Base-by-base conservation (phyloP, 192 early-diverging fungal species). In the Backusella luteola region DNA sequence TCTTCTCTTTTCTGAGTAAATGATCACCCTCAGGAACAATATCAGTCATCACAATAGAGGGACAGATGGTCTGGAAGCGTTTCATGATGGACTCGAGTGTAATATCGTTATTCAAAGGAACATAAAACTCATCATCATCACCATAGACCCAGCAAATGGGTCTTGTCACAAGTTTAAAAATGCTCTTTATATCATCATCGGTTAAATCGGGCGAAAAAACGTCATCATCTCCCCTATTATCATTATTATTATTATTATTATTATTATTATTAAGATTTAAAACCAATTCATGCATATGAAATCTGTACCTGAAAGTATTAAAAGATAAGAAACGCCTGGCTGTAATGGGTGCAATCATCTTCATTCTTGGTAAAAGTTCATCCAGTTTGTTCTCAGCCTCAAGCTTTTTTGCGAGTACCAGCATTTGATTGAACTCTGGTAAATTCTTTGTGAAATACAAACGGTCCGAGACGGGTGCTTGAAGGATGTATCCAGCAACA, bases 391-490 rank as follows among this genome's bases (percentile, higher is more conserved):
- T 77, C 71, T 82, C 75, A 17, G 76, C 46, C 23, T 74, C 74
- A 72, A 86, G 81, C 35, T 69, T 63, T 36, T 71, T 80, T 12
- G 85, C 79, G 12, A 84, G 38, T 11, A 63, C 39, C 8, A 86
- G 9, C 26, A 81, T 78, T 46, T 79, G 49, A 0, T 68, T 71
- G 66, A 74, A 83, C 26, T 76, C 78, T 19, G 80, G 77, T 3
- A 83, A 49, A 0, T 73, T 74, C 15, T 49, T 66, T 26, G 21
- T 15, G 67, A 81, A 78, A 44, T 74, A 82, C 71, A 83, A 81
- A 52, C 85, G 63, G 63, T 86, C 85, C 0, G 83, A 86, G 4
- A 86, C 85, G 19, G 83, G 80, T 17, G 80, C 85, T 49, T 86
- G 85, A 12, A 86, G 49, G 19, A 86, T 77, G 0, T 82, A 71